Conservation (phyloP, 1,139 yeast species). For the Geotrichum carabidarum region DNA sequence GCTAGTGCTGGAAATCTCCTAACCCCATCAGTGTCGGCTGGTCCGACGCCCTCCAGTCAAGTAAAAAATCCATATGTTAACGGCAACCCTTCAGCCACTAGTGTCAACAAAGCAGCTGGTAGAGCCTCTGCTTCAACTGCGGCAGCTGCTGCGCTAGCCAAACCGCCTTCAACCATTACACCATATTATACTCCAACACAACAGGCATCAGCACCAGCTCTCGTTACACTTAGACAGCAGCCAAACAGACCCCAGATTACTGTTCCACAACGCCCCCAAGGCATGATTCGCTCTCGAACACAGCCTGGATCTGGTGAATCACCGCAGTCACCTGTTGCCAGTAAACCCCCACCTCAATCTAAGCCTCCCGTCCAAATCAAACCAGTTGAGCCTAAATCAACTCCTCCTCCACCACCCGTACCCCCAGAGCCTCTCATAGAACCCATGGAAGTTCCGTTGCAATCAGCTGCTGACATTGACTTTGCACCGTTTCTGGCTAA, state of each 20-base stretch:
- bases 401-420: slow-evolving; percentile 25
- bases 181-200: slow-evolving; percentile 16
- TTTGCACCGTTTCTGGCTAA: slow-evolving; percentile 59
- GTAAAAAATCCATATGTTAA: not conserved
- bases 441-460: slow-evolving; percentile 48
- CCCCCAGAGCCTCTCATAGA: slow-evolving; percentile 33
- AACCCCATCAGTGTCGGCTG: not conserved
- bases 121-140: slow-evolving; percentile 26
- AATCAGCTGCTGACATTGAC: slow-evolving; percentile 58
- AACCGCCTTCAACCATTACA: slow-evolving; percentile 16
- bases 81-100: slow-evolving; percentile 22
- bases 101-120: not conserved
- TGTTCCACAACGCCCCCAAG: slow-evolving; percentile 5
- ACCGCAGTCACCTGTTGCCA: not conserved
- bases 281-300: not conserved
- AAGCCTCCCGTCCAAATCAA: slow-evolving; percentile 20
- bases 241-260: slow-evolving; percentile 8
- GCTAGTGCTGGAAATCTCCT: slow-evolving; percentile 11
- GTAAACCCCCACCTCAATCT: not conserved
- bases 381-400: slow-evolving; percentile 18
- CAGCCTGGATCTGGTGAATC: not conserved
- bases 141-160: slow-evolving; percentile 36
- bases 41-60: not conserved
- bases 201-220: slow-evolving; percentile 3
- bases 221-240: not conserved